Evolutionary conservation across 164 flowering plant genomes (phyloP).

Genomic region (Liriodendron chinense): DNA sequence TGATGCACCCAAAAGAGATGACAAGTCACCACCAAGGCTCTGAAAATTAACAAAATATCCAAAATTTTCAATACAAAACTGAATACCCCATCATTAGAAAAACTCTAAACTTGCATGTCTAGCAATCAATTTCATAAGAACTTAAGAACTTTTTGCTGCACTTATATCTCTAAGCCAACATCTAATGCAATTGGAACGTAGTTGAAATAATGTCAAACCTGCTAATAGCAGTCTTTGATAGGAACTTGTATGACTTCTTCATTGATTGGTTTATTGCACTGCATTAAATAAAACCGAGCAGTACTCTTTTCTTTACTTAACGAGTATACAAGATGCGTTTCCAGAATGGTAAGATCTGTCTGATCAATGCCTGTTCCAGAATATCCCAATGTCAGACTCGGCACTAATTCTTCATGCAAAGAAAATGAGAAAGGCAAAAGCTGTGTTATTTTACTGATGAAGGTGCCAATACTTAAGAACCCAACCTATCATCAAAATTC

Average conservation of each 20-base stretch:
- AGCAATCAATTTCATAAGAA: not conserved
- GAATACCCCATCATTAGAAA: not conserved
- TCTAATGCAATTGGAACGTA: not conserved
- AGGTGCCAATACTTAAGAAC: too few species aligned
- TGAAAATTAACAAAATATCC: not conserved
- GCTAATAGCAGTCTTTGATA: constrained; percentile 46
- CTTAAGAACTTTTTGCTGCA: not conserved
- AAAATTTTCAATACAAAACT: not conserved
- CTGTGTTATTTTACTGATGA: not conserved
- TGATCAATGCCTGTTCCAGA: constrained; percentile 51
- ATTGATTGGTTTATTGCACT: constrained; percentile 30
- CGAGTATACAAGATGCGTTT: constrained; percentile 57
- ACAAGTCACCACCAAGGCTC: not conserved
- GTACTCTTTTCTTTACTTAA: constrained; percentile 58
- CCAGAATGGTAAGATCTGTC: constrained; percentile 46
- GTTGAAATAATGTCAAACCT: constrained; percentile 39
- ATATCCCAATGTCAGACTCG: constrained; percentile 13
- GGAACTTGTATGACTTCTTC: constrained; percentile 37
- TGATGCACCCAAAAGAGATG: not conserved
- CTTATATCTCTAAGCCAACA: not conserved
- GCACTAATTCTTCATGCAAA: not conserved
- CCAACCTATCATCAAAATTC: not conserved
- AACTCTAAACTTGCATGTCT: not conserved
- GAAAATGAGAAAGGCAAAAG: not conserved
- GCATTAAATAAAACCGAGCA: constrained; percentile 61